Base-by-base conservation (phyloP, 768 basidiomycete genomes). In the Nidularia sp. region DNA sequence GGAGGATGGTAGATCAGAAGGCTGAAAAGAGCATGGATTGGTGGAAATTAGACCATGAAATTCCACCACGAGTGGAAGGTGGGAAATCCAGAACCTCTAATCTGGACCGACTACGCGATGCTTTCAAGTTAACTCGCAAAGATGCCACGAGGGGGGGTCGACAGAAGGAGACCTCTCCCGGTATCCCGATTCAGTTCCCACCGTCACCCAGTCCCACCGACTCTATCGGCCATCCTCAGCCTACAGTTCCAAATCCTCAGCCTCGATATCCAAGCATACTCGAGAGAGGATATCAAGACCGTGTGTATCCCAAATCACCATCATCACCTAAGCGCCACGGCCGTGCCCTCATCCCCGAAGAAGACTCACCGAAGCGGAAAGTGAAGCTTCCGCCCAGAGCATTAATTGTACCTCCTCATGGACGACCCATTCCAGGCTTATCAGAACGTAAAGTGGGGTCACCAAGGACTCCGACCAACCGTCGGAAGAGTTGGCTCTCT, bases 241-340 rank as follows among this genome's bases (percentile, higher is more conserved):
- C 67, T 25, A 54, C 62, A 10, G 59, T 60, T 42, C 60, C 66
- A 22, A 58, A 60, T 7, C 60, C 64, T 43, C 58, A 67, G 52
- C 69, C 70, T 18, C 64, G 61, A 34, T 71, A 71, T 53, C 71
- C 71, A 2, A 70, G 66, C 49, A 57, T 66, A 5, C 69, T 73
- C 12, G 72, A 75, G 48, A 64, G 70, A 32, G 60, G 64, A 18
- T 61, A 55, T 53, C 59, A 55, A 55, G 62, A 52, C 47, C 63
- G 57, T 48, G 57, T 55, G 51, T 66, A 60, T 57, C 64, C 49
- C 39, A 56, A 56, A 5, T 18, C 35, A 29, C 54, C 58, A 29
- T 55, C 57, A n/a, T 59, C 54, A 25, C 54, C 6, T 46, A 57
- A 5, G n/a, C 48, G 47, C 53, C 53, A 25, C 46, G 48, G 15